These are phyloP conservation scores for Colletotrichum tamarilloi DNA, from an alignment of 2,329 filamentous ascomycete species.

Conservation along the genomic window DNA sequence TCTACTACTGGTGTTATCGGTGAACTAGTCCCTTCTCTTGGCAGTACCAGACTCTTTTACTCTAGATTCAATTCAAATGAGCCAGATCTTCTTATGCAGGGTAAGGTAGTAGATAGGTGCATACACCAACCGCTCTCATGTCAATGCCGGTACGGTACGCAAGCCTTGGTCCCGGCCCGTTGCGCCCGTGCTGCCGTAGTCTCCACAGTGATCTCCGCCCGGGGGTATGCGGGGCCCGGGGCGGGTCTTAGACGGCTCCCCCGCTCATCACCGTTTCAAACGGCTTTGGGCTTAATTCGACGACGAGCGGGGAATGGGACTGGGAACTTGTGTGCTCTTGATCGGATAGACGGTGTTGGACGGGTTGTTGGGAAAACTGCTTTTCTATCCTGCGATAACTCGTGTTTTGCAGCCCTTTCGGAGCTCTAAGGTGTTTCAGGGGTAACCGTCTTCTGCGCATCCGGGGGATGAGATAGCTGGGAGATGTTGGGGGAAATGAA, in stretches of 20 bases:
- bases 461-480: no score
- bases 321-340: not conserved
- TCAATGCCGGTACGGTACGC: not conserved
- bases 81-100: not conserved
- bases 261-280: constrained; percentile 3
- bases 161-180: not conserved
- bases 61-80: not conserved
- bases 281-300: constrained; percentile 18
- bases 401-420: no score
- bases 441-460: no score
- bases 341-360: not conserved
- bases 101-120: not conserved
- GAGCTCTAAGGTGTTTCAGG: no score
- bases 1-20: not conserved
- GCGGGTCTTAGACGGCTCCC: not conserved
- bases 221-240: constrained; percentile 3
- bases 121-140: not conserved
- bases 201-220: not conserved
- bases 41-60: not conserved
- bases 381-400: not conserved
- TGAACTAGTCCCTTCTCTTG: no score
- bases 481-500: no score
- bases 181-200: not conserved
- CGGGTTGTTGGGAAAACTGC: not conserved
- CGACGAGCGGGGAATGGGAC: not conserved